phyloP scores from a whole-genome alignment of 768 basidiomycete species.

The Mycena rebaudengoi region DNA sequence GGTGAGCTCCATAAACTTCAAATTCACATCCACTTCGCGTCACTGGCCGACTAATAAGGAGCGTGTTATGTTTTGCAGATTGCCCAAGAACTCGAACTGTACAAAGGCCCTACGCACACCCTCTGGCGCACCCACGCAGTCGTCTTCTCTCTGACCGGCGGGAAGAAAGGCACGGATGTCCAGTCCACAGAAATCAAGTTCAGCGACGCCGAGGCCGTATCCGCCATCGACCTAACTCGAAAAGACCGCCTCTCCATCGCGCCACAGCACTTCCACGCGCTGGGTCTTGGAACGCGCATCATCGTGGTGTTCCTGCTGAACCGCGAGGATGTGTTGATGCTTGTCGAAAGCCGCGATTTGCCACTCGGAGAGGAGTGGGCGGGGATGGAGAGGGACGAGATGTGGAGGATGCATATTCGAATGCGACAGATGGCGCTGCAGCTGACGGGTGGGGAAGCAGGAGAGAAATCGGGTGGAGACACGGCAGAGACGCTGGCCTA shows the following conservation, averaged over 20 bases:
- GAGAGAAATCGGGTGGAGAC: no score
- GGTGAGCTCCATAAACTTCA: neutral
- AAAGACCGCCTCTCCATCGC: neutral
- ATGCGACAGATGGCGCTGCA: constrained; percentile 6
- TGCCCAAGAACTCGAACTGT: constrained; percentile 18
- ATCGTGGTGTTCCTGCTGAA: constrained; percentile 11
- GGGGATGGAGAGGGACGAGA: constrained; percentile 16
- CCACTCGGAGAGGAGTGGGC: constrained; percentile 11
- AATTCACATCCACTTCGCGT: neutral
- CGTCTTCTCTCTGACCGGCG: constrained; percentile 8
- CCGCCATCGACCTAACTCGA: neutral
- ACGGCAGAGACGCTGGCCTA: no score
- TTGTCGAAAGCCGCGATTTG: constrained; percentile 6
- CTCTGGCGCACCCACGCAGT: constrained; percentile 24
- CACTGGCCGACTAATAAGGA: neutral
- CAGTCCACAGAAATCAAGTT: constrained; percentile 8
- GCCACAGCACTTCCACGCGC: neutral
- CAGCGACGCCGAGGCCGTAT: constrained; percentile 7
- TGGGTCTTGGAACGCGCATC: constrained; percentile 8
- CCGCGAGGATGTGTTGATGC: neutral
- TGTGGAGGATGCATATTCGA: constrained; percentile 24
- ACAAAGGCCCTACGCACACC: neutral
- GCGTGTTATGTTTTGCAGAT: neutral
- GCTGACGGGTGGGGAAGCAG: no score
- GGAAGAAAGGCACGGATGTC: constrained; percentile 1